Evolutionary conservation across 2,329 filamentous ascomycete species (phyloP).

Genomic region (Xylaria sp.): DNA sequence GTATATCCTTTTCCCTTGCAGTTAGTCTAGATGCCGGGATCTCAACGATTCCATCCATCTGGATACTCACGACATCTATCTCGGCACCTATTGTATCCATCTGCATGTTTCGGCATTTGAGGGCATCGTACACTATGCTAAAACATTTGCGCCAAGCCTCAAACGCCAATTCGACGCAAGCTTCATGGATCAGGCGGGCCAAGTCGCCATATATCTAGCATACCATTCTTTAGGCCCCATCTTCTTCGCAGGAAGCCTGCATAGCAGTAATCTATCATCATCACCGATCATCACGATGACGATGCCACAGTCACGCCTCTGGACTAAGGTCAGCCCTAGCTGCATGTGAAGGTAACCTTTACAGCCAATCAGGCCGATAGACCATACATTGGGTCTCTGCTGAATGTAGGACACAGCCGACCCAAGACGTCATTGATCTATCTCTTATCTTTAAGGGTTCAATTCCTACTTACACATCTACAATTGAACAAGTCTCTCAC

Average conservation of each 20-base stretch:
- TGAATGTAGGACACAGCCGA: neutral
- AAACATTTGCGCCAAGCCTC: conserved; percentile 3
- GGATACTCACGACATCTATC: neutral
- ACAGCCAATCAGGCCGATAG: conserved; percentile 6
- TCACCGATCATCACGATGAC: conserved; percentile 20
- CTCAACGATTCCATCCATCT: too few species aligned
- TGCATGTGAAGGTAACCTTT: conserved; percentile 4
- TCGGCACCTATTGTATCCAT: neutral
- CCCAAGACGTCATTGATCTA: conserved; percentile 21
- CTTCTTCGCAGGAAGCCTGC: neutral
- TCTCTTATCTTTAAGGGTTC: neutral
- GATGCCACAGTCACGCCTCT: conserved; percentile 3
- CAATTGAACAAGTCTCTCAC: too few species aligned
- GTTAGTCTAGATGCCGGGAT: neutral
- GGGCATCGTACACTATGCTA: neutral
- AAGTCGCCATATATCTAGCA: neutral
- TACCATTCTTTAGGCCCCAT: neutral
- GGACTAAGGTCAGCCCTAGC: conserved; percentile 1
- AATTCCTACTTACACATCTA: neutral
- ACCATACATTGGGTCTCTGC: neutral
- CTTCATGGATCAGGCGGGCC: neutral
- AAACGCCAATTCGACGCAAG: conserved; percentile 4
- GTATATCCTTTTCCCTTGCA: too few species aligned
- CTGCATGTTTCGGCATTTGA: conserved; percentile 14
- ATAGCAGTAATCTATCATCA: neutral